These are phyloP conservation scores for Fraxinus sp. DNA, from an alignment of 305 asterid species.

Conservation along the genomic window DNA sequence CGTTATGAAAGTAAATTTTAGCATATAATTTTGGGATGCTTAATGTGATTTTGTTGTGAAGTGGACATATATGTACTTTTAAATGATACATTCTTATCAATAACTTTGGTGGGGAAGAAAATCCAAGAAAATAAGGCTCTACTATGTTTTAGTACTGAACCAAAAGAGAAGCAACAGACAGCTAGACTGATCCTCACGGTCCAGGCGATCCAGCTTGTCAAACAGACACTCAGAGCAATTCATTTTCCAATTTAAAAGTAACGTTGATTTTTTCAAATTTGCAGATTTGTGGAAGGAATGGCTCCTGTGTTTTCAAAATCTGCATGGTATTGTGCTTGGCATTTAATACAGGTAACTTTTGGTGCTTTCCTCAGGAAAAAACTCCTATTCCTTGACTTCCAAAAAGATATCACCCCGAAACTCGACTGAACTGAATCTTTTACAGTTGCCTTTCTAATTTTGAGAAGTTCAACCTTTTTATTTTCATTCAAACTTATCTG, in stretches of 20 bases:
- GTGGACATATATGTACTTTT: not conserved
- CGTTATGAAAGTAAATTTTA: not conserved
- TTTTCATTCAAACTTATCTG: conserved; percentile 20
- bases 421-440: not conserved
- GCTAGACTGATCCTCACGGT: not conserved
- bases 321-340: conserved; percentile 99
- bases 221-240: conserved; percentile 3
- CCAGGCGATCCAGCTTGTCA: not conserved
- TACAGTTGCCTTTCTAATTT: conserved; percentile 3
- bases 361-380: not conserved
- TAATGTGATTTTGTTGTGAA: not conserved
- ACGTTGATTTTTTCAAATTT: conserved; percentile 19
- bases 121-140: not conserved
- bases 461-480: conserved; percentile 14
- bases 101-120: not conserved
- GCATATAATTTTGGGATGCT: not conserved
- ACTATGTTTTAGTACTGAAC: not conserved
- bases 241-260: conserved; percentile 5
- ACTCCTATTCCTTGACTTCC: not conserved
- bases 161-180: not conserved
- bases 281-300: conserved; percentile 99
- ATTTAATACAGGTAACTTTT: conserved; percentile 78
- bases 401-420: not conserved
- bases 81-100: not conserved
- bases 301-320: conserved; percentile 97